Conservation (phyloP, 352 stramenopile genomes). For the Halophytophthora polymorphica region DNA sequence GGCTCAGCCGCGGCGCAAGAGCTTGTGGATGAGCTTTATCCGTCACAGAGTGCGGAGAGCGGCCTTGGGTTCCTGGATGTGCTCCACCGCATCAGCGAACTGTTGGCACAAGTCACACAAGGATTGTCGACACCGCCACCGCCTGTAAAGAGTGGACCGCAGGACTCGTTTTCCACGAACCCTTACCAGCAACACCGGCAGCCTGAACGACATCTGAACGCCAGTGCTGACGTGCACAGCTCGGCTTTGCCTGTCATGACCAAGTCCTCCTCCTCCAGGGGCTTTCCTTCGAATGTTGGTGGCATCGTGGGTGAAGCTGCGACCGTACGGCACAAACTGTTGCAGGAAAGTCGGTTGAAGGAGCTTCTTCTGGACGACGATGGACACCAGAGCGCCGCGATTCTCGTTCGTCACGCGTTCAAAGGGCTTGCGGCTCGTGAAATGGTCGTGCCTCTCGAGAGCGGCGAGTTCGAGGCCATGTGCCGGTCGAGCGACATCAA, state of each 20-base stretch:
- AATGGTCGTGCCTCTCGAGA: slow-evolving; percentile 66
- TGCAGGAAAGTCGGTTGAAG: slow-evolving; percentile 52
- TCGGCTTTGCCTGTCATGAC: slow-evolving; percentile 18
- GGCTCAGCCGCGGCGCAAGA: slow-evolving; percentile 42
- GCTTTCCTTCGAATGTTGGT: slow-evolving; percentile 7
- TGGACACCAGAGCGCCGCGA: slow-evolving; percentile 56
- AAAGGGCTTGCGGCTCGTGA: slow-evolving; percentile 62
- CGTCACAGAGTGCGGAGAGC: slow-evolving; percentile 18
- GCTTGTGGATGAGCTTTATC: slow-evolving; percentile 65
- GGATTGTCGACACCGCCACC: slow-evolving; percentile 15
- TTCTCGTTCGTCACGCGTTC: slow-evolving; percentile 71
- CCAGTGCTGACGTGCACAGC: slow-evolving; percentile 24
- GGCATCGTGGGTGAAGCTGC: slow-evolving; percentile 8
- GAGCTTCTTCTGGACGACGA: slow-evolving; percentile 49
- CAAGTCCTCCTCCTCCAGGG: slow-evolving; percentile 7
- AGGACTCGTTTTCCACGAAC: slow-evolving; percentile 25
- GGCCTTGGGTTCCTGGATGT: slow-evolving; percentile 57
- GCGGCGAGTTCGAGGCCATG: slow-evolving; percentile 63
- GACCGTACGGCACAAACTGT: slow-evolving; percentile 48
- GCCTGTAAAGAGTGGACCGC: slow-evolving; percentile 7
- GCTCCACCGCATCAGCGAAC: slow-evolving; percentile 54
- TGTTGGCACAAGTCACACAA: slow-evolving; percentile 48
- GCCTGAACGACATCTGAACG: slow-evolving; percentile 34
- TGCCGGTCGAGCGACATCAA: slow-evolving; percentile 66
- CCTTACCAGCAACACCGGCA: slow-evolving; percentile 35